These are phyloP conservation scores for Oropetium thomaeum DNA, from an alignment of 176 grass and related monocot species.

Conservation along the genomic window DNA sequence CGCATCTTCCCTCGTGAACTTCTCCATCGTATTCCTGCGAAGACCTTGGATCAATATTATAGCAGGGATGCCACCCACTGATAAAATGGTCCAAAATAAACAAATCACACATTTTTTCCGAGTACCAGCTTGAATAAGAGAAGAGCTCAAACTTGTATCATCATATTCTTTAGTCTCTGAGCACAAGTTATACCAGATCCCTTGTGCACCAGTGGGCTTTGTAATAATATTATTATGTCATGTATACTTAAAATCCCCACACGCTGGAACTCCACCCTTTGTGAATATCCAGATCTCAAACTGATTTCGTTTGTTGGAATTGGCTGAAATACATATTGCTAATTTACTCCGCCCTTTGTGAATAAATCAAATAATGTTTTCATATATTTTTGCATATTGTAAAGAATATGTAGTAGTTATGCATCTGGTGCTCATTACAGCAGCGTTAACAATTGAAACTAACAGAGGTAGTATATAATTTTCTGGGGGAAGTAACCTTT, in stretches of 20 bases:
- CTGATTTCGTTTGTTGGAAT: not conserved
- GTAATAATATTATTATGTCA: slow-evolving; percentile 19
- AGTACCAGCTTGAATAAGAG: slow-evolving; percentile 37
- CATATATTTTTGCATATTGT: not conserved
- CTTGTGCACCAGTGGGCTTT: slow-evolving; percentile 5
- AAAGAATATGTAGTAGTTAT: not conserved
- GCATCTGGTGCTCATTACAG: not conserved
- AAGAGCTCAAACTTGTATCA: slow-evolving; percentile 10
- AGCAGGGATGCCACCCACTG: slow-evolving; percentile 65
- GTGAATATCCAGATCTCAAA: too few species aligned
- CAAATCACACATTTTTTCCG: not conserved
- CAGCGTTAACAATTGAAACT: too few species aligned
- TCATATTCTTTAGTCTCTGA: slow-evolving; percentile 10
- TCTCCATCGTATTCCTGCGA: slow-evolving; percentile 80
- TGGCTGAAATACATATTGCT: not conserved
- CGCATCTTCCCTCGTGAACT: slow-evolving; percentile 88
- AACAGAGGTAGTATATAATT: too few species aligned
- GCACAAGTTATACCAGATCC: not conserved
- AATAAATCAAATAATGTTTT: slow-evolving; percentile 23
- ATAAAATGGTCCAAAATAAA: slow-evolving; percentile 18
- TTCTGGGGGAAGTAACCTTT: too few species aligned
- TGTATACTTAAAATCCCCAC: not conserved
- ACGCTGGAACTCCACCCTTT: not conserved
- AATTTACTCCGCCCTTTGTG: not conserved
- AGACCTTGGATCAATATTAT: slow-evolving; percentile 86